Percentiles rank a stretch among this genome's conserved stretches.
Evolutionary conservation across 2,329 filamentous ascomycete species (phyloP).

Genomic region (Penicillium brevicompactum): DNA sequence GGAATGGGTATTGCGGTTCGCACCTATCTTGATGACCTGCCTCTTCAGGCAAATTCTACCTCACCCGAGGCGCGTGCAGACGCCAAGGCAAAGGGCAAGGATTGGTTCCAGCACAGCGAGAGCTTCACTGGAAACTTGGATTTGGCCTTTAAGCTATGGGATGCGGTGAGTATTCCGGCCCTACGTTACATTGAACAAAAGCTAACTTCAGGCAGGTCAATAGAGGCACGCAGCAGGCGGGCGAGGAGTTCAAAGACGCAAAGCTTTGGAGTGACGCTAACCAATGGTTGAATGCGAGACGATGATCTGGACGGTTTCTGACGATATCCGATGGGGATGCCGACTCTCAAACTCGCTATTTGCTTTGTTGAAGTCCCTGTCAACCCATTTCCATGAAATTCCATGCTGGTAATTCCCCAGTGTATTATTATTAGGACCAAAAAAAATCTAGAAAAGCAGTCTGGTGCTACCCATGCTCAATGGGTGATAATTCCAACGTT

Average conservation of each 20-base stretch:
- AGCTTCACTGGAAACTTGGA: conserved; percentile 61
- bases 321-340: conserved; percentile 3
- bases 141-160: conserved; percentile 65
- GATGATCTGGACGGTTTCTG: conserved; percentile 27
- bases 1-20: conserved; percentile 52
- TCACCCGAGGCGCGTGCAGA: conserved; percentile 52
- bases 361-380: conserved; percentile 5
- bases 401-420: conserved; percentile 15
- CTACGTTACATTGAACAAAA: background rate
- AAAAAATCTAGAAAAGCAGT: conserved; percentile 5
- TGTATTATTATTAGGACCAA: conserved; percentile 29
- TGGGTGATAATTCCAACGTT: background rate
- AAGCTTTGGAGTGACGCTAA: conserved; percentile 62
- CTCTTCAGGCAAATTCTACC: conserved; percentile 58
- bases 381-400: conserved; percentile 2
- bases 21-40: conserved; percentile 56
- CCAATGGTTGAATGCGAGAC: conserved; percentile 55
- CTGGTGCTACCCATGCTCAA: background rate
- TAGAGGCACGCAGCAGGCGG: conserved; percentile 58
- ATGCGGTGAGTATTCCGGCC: conserved; percentile 55
- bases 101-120: conserved; percentile 63
- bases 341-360: conserved; percentile 11
- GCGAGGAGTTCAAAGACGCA: conserved; percentile 54
- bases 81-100: conserved; percentile 55
- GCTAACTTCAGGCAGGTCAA: conserved; percentile 50